phyloP scores from a whole-genome alignment of 768 basidiomycete genomes.

The Thelephora aurantiotincta region DNA sequence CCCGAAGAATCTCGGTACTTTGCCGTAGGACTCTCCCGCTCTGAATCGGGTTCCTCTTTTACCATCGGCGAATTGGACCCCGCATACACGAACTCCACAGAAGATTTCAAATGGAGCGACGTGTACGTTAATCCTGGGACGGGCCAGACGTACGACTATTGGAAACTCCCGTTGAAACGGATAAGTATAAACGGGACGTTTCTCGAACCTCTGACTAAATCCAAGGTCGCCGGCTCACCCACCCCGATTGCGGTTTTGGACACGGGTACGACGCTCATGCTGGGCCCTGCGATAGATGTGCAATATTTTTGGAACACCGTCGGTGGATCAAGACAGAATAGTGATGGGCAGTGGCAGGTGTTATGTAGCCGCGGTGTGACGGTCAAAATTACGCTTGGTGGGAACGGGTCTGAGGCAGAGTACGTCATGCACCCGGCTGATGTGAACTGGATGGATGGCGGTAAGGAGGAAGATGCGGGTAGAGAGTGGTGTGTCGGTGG shows the following conservation, averaged over 20 bases:
- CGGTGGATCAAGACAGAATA: constrained; percentile 25
- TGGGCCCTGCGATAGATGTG: constrained; percentile 39
- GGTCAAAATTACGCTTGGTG: constrained; percentile 31
- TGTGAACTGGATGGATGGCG: constrained; percentile 33
- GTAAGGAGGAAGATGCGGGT: constrained; percentile 6
- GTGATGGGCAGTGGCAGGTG: constrained; percentile 31
- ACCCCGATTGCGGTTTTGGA: constrained; percentile 45
- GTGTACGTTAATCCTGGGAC: constrained; percentile 21
- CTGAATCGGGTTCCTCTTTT: constrained; percentile 26
- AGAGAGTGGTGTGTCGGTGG: constrained; percentile 44
- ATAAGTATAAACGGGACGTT: constrained; percentile 29
- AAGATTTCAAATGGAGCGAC: constrained; percentile 21
- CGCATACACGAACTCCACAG: constrained; percentile 16
- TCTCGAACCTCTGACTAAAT: constrained; percentile 26
- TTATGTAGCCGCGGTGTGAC: constrained; percentile 33
- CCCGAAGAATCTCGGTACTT: constrained; percentile 29
- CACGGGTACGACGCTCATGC: constrained; percentile 44
- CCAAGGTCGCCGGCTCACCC: constrained; percentile 26
- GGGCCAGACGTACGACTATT: constrained; percentile 32
- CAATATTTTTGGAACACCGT: constrained; percentile 34
- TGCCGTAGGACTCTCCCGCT: constrained; percentile 33
- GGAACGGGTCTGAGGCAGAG: constrained; percentile 18
- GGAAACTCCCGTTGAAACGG: constrained; percentile 37
- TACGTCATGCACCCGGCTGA: constrained; percentile 38
- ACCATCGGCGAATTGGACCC: constrained; percentile 37